Conservation (phyloP, 202 grass and related monocot species). For the Dendrocalamus latiflorus region DNA sequence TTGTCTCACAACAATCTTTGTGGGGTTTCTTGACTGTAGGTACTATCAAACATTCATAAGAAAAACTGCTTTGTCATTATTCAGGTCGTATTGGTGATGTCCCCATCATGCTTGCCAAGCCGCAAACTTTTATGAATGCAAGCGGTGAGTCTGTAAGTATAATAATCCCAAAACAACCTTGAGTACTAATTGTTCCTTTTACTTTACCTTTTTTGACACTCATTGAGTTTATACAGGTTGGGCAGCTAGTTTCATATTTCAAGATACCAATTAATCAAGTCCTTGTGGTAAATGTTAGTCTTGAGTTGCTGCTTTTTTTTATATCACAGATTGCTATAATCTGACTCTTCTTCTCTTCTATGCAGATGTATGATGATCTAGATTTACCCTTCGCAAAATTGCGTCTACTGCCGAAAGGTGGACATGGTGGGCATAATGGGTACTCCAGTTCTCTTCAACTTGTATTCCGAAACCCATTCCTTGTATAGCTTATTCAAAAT, state of each 20-base stretch:
- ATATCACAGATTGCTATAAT: neutral
- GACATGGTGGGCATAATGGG: constrained; percentile 97
- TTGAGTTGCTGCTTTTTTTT: constrained; percentile 17
- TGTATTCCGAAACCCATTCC: neutral
- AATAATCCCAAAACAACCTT: constrained; percentile 31
- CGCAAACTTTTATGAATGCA: constrained; percentile 98
- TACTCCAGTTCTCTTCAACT: constrained; percentile 34
- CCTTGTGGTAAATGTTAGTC: constrained; percentile 50
- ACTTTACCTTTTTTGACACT: constrained; percentile 14
- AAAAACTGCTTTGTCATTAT: neutral
- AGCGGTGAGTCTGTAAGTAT: constrained; percentile 99
- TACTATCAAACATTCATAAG: neutral
- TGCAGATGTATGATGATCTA: constrained; percentile 94
- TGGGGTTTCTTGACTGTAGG: neutral
- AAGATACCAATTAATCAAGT: constrained; percentile 96
- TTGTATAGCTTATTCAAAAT: neutral
- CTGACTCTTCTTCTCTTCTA: constrained; percentile 24
- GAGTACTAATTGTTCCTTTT: neutral
- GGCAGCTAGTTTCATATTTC: constrained; percentile 81
- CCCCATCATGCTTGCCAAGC: constrained; percentile 84
- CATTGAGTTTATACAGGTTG: constrained; percentile 52
- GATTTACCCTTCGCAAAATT: constrained; percentile 91
- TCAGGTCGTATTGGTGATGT: constrained; percentile 69
- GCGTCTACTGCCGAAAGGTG: constrained; percentile 86
- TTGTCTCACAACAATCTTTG: neutral